Conservation (phyloP, 768 basidiomycete genomes). For the Coprinopsis marcescibilis region DNA sequence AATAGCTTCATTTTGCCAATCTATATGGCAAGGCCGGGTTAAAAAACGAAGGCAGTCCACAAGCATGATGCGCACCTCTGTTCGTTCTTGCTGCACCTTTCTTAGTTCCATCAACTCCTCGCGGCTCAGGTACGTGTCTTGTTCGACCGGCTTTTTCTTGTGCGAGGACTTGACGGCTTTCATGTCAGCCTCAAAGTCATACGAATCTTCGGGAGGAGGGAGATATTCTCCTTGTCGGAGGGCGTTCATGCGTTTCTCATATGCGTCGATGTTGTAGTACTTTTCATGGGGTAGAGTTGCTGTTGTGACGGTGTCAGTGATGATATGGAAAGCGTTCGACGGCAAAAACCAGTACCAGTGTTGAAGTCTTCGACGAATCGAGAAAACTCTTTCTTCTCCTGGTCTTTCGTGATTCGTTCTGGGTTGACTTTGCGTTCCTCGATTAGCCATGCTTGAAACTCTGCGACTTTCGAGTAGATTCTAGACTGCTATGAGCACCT, state of each 20-base stretch:
- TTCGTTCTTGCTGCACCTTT: constrained; percentile 78
- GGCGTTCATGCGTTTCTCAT: constrained; percentile 79
- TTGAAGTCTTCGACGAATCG: constrained; percentile 82
- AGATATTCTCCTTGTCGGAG: constrained; percentile 80
- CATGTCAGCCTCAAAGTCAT: constrained; percentile 84
- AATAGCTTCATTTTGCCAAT: constrained; percentile 78
- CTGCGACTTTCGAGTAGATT: constrained; percentile 74
- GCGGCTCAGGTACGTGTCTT: constrained; percentile 69
- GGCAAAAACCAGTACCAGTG: constrained; percentile 60
- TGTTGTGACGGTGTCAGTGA: constrained; percentile 20
- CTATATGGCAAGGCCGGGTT: constrained; percentile 26
- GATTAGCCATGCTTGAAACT: constrained; percentile 90
- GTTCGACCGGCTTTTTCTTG: constrained; percentile 61
- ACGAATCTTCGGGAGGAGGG: constrained; percentile 63
- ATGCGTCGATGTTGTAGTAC: constrained; percentile 86
- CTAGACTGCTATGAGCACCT: constrained; percentile 32
- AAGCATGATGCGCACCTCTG: constrained; percentile 49
- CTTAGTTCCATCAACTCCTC: constrained; percentile 81
- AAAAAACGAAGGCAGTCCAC: neutral
- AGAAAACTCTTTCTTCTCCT: constrained; percentile 79
- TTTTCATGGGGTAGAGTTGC: constrained; percentile 93
- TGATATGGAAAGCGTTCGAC: neutral
- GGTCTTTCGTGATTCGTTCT: constrained; percentile 81
- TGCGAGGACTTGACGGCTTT: constrained; percentile 66
- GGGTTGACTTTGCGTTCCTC: constrained; percentile 91